phyloP scores from a whole-genome alignment of 2,329 filamentous ascomycete genomes.

The Hypoxylon sp. region DNA sequence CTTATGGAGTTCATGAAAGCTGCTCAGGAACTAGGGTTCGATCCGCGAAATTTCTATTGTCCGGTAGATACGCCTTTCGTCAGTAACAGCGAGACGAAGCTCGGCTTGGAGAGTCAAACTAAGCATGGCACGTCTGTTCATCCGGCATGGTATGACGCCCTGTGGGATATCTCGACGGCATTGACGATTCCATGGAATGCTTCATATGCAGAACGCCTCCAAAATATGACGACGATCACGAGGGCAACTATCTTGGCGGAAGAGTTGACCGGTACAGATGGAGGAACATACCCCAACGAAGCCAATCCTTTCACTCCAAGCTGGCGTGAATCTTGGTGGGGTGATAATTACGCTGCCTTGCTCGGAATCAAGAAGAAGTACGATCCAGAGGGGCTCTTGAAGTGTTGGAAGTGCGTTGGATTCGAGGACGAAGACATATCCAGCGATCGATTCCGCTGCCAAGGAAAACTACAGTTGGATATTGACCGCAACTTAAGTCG shows the following conservation, averaged over 20 bases:
- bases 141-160: conserved; percentile 37
- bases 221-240: conserved; percentile 29
- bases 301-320: conserved; percentile 48
- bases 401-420: conserved; percentile 40
- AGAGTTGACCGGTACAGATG: conserved; percentile 40
- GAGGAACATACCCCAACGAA: conserved; percentile 53
- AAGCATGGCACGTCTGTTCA: conserved; percentile 29
- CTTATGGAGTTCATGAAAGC: conserved; percentile 24
- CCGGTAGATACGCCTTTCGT: conserved; percentile 37
- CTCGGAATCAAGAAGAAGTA: conserved; percentile 45
- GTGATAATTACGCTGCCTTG: conserved; percentile 45
- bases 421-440: conserved; percentile 33
- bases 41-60: conserved; percentile 34
- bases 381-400: conserved; percentile 47
- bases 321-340: conserved; percentile 49
- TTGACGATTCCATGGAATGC: conserved; percentile 31
- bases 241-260: conserved; percentile 28
- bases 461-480: conserved; percentile 28
- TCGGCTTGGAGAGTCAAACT: background rate
- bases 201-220: conserved; percentile 32
- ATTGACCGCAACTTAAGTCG: conserved; percentile 11
- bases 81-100: background rate
- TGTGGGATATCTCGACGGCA: conserved; percentile 31
- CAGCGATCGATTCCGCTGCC: conserved; percentile 30
- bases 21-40: conserved; percentile 17